A percentile compares a stretch with the other conserved stretches of the same genome.
phyloP scores from a whole-genome alignment of 2,329 filamentous ascomycete genomes.

The Colletotrichum musicola region DNA sequence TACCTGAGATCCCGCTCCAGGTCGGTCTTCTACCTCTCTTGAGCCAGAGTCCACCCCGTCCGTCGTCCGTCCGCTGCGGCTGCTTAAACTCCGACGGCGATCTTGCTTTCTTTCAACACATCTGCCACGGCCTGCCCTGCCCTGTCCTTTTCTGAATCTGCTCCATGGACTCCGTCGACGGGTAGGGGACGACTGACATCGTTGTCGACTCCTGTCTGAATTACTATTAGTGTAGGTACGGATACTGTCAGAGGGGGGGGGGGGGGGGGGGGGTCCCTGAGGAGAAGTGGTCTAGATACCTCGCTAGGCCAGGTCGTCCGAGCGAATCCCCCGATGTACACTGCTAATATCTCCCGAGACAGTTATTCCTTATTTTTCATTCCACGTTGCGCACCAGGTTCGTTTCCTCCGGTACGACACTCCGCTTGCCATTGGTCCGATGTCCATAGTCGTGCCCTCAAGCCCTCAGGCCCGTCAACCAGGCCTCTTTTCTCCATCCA shows the following conservation, averaged over 20 bases:
- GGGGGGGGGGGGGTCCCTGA: background rate
- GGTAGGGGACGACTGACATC: too few species aligned
- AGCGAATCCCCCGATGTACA: background rate
- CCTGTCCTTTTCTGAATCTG: background rate
- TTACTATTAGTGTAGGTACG: too few species aligned
- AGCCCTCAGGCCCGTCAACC: constrained; percentile 1
- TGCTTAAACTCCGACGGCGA: background rate
- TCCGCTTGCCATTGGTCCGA: background rate
- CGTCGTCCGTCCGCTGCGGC: background rate
- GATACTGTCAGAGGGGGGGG: background rate
- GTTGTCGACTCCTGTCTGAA: too few species aligned
- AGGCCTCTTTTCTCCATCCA: background rate
- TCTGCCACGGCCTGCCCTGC: background rate
- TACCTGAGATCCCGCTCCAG: background rate
- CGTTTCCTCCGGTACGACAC: constrained; percentile 4
- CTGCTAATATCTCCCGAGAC: constrained; percentile 10
- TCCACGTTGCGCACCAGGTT: constrained; percentile 3
- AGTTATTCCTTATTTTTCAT: background rate
- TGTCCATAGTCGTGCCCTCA: background rate
- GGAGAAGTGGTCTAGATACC: background rate
- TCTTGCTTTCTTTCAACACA: constrained; percentile 13
- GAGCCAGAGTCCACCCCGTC: background rate
- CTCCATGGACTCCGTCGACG: background rate
- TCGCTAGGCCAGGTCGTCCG: background rate
- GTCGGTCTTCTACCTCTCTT: background rate